Conservation (phyloP, 2,329 filamentous ascomycete species). For the Drechslera avenae region DNA sequence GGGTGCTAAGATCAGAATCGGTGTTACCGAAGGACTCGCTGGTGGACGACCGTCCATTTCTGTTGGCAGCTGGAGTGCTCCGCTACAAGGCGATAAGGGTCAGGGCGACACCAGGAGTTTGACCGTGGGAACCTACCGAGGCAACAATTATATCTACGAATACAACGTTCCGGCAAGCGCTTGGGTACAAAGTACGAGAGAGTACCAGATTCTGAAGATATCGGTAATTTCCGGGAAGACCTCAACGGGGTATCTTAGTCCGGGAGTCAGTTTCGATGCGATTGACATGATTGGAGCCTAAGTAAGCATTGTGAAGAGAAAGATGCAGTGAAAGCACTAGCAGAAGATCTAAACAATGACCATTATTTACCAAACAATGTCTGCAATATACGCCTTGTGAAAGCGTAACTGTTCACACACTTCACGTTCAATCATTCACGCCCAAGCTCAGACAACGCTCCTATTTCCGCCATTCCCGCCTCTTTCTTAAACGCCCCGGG, state of each 20-base stretch:
- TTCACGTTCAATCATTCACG: no score
- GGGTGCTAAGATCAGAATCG: constrained; percentile 27
- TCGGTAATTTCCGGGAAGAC: constrained; percentile 28
- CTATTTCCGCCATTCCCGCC: no score
- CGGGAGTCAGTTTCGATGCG: constrained; percentile 28
- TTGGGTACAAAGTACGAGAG: constrained; percentile 22
- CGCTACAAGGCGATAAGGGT: constrained; percentile 21
- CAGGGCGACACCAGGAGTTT: constrained; percentile 28
- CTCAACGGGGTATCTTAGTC: constrained; percentile 26
- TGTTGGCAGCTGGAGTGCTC: constrained; percentile 24
- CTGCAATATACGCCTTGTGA: no score
- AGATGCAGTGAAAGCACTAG: no score
- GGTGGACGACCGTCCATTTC: constrained; percentile 25
- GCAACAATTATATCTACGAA: constrained; percentile 32
- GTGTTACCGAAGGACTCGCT: constrained; percentile 27
- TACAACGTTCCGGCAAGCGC: constrained; percentile 30
- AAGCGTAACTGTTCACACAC: no score
- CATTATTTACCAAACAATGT: no score
- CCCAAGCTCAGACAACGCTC: no score
- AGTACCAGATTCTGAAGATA: constrained; percentile 29
- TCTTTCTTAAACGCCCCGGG: no score
- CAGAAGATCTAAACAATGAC: no score
- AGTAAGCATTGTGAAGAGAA: not conserved
- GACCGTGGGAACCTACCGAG: constrained; percentile 32
- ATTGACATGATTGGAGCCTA: constrained; percentile 23